These are phyloP conservation scores for Talaromyces wortmannii DNA, from an alignment of 495 filamentous ascomycete species.

Conservation along the genomic window DNA sequence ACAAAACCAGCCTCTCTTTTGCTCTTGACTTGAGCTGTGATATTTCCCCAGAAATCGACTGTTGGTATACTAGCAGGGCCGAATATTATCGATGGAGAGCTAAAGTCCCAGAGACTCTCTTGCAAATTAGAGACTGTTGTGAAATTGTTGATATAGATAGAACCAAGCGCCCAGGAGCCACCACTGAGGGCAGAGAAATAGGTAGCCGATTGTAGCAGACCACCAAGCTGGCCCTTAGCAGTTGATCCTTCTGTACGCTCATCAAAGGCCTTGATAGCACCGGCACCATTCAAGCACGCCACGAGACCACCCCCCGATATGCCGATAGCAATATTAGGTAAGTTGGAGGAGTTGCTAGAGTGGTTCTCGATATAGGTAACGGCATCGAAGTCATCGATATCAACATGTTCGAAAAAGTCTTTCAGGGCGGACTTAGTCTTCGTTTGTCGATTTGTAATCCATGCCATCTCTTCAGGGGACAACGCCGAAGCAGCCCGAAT, in stretches of 20 bases:
- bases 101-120: slow-evolving; percentile 63
- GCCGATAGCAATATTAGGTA: slow-evolving; percentile 47
- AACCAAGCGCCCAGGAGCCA: slow-evolving; percentile 73
- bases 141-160: slow-evolving; percentile 77
- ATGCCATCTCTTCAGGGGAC: slow-evolving; percentile 54
- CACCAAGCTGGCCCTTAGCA: slow-evolving; percentile 60
- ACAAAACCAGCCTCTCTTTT: slow-evolving; percentile 66
- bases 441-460: slow-evolving; percentile 41
- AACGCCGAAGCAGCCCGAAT: slow-evolving; percentile 44
- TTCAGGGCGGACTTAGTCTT: slow-evolving; percentile 53
- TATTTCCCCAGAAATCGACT: slow-evolving; percentile 55
- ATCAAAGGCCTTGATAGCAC: slow-evolving; percentile 72
- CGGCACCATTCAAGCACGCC: slow-evolving; percentile 72
- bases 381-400: slow-evolving; percentile 67
- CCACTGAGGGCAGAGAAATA: slow-evolving; percentile 76
- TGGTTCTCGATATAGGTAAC: slow-evolving; percentile 52
- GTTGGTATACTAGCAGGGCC: background rate
- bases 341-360: slow-evolving; percentile 39
- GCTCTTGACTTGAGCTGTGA: slow-evolving; percentile 48
- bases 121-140: slow-evolving; percentile 54
- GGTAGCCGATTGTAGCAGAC: slow-evolving; percentile 67
- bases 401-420: slow-evolving; percentile 56
- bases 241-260: slow-evolving; percentile 56
- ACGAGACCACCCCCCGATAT: slow-evolving; percentile 60
- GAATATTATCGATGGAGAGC: slow-evolving; percentile 50